Evolutionary conservation across 331 rosid species (phyloP), one percentile per base, ranked within the genome.

Genomic region (Quercus phellos): DNA sequence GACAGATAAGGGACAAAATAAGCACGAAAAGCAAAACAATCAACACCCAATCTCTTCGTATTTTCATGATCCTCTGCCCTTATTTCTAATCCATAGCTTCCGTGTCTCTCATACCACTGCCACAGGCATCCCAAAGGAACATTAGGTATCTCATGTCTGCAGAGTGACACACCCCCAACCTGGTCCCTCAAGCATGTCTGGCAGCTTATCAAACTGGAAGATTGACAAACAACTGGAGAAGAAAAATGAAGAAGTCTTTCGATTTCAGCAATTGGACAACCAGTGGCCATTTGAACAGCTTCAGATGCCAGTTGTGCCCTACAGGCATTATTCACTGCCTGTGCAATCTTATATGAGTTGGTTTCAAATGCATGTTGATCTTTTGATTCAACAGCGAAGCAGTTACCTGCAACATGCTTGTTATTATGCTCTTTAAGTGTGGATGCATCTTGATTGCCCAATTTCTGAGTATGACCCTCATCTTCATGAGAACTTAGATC

Each of bases 61-160:
- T 60, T 81, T 56, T 72, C 90, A 79, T 43, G 55, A 68, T 87
- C 94, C 73, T 79, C 78, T 38, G 88, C 89, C 85, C 83, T 90
- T 80, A 91, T 84, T 82, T 91, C 92, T 83, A 93, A 77, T 19
- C 98, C 98, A 61, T 91, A 91, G 87, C 91, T 86, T 54, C 97
- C 95, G 66, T 80, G 90, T 74, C 85, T 89, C 83, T 93, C 98
- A 78, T 91, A 93, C 98, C 98, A 91, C 81, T 87, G 85, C 98
- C 98, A 93, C 68, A 93, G 59, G 82, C 78, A 71, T 72, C 88
- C 88, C 83, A 93, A 82, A 72, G 92, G 76, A 78, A 87, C 22
- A 53, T 90, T 68, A 67, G 89, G 91, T 34, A 58, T 77, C 87
- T 87, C 92, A 42, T 91, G 92, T 78, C 82, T 80, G 80, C 93